Evolutionary conservation across 2,329 filamentous ascomycete species (phyloP).

Genomic region (Juglanconis oblonga): DNA sequence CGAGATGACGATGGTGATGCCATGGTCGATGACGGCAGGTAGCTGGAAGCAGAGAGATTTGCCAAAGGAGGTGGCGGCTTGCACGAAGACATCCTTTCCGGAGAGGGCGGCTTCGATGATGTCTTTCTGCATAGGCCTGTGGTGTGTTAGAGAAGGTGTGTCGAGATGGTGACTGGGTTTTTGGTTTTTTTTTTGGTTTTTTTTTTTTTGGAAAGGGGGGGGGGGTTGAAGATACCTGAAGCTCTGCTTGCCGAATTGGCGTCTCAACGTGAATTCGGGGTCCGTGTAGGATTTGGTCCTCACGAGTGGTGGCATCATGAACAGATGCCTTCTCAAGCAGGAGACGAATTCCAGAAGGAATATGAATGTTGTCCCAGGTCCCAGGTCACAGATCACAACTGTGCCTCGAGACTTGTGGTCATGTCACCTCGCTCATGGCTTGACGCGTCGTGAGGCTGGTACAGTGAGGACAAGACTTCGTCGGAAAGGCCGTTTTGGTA

Average conservation of each 20-base stretch:
- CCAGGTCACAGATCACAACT: not conserved
- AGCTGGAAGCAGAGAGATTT: constrained; percentile 94
- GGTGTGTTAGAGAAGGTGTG: not conserved
- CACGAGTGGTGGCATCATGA: constrained; percentile 39
- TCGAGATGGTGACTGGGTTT: no score
- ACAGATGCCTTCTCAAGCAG: not conserved
- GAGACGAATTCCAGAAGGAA: not conserved
- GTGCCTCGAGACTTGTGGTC: constrained; percentile 10
- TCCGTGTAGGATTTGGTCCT: constrained; percentile 54
- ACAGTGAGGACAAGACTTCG: no score
- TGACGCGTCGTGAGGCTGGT: not conserved
- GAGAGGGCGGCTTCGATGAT: constrained; percentile 80
- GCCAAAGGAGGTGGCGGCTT: constrained; percentile 86
- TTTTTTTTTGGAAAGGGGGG: not conserved
- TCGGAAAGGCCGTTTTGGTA: no score
- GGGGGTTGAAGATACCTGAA: constrained; percentile 57
- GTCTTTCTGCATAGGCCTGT: constrained; percentile 78
- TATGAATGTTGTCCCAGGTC: not conserved
- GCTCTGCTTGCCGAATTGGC: constrained; percentile 69
- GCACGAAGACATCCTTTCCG: constrained; percentile 87
- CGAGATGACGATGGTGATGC: constrained; percentile 88
- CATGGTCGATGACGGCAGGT: constrained; percentile 81
- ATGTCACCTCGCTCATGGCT: constrained; percentile 7
- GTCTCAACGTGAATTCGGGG: constrained; percentile 70
- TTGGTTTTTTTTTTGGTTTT: not conserved